Percentiles rank a stretch among this genome's conserved stretches.
Evolutionary conservation across 345 rosid species (phyloP).

Genomic region (Brassica nigra): DNA sequence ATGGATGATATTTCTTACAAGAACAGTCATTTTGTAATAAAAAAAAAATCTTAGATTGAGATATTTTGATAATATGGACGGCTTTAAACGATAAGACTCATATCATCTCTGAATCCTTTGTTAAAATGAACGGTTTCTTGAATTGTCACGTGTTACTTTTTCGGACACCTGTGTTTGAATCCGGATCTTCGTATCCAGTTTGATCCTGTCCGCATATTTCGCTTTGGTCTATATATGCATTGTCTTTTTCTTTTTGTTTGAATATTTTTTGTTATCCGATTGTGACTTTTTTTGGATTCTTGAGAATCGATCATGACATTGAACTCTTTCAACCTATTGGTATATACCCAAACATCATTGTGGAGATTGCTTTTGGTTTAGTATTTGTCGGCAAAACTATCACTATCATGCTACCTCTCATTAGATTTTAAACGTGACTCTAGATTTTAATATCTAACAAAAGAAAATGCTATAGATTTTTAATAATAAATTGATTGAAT

Average conservation of each 20-base stretch:
- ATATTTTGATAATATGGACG: slow-evolving; percentile 9
- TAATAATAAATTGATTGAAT: neutral
- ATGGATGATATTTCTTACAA: neutral
- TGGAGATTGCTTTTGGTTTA: slow-evolving; percentile 11
- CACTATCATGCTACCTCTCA: neutral
- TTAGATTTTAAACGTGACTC: neutral
- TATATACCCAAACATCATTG: neutral
- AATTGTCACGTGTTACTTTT: neutral
- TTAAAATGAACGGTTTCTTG: slow-evolving; percentile 6
- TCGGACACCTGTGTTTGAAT: neutral
- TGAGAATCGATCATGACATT: neutral
- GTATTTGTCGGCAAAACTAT: slow-evolving; percentile 23
- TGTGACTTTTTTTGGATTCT: neutral
- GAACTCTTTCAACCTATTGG: neutral
- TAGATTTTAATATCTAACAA: neutral
- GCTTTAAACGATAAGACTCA: slow-evolving; percentile 3
- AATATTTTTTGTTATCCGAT: slow-evolving; percentile 12
- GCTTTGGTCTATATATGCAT: neutral
- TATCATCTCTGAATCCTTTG: neutral
- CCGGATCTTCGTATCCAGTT: neutral
- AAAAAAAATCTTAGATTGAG: neutral
- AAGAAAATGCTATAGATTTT: neutral
- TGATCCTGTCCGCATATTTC: neutral
- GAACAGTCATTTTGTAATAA: neutral
- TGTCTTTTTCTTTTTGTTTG: neutral